These are phyloP conservation scores for Penicillium sp. DNA, from an alignment of 2,329 filamentous ascomycete species.

Conservation along the genomic window DNA sequence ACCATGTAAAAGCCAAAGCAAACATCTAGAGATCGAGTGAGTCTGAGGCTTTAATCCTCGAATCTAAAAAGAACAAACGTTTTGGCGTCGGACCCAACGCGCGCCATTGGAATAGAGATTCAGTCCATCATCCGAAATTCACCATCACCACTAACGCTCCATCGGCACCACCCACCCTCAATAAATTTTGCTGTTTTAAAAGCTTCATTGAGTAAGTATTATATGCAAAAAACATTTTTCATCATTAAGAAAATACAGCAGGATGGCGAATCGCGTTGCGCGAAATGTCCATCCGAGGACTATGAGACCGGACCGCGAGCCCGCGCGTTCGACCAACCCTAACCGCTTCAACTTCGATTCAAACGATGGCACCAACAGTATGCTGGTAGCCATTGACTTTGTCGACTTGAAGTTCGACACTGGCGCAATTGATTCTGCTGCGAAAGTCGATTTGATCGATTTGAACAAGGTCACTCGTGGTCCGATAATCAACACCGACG, in stretches of 20 bases:
- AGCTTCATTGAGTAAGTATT: too few species aligned
- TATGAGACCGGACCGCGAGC: background rate
- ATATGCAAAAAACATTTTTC: background rate
- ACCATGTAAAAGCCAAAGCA: background rate
- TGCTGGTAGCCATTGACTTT: background rate
- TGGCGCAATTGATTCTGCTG: too few species aligned
- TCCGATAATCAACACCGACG: background rate
- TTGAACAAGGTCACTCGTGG: background rate
- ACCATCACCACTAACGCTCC: too few species aligned
- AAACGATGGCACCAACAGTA: background rate
- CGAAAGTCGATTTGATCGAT: background rate
- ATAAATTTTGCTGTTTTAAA: background rate
- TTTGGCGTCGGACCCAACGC: background rate
- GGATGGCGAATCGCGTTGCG: background rate
- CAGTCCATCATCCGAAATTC: background rate
- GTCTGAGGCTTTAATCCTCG: too few species aligned
- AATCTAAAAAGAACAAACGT: background rate
- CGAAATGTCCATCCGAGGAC: background rate
- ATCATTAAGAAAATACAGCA: background rate
- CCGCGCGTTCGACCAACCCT: background rate
- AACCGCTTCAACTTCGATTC: background rate
- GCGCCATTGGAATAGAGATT: background rate
- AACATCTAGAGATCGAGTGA: background rate
- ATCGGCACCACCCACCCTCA: background rate
- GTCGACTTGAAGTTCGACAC: background rate